phyloP scores from a whole-genome alignment of 2,329 filamentous ascomycete genomes.

The Verticillium nonalfalfae region DNA sequence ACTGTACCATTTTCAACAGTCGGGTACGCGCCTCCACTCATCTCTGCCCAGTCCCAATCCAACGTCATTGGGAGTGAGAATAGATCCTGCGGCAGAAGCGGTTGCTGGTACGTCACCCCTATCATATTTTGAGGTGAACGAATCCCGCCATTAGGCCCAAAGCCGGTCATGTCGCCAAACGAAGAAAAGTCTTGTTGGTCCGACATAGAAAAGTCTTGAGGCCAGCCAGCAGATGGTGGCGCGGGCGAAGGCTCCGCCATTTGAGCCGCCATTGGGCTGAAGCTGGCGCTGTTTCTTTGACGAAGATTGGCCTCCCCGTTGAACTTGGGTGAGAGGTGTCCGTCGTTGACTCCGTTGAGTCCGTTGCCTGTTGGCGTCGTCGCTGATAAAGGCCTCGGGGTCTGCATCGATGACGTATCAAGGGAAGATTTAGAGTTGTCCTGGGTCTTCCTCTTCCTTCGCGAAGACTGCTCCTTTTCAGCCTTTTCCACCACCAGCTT shows the following conservation, averaged over 20 bases:
- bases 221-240: slow-evolving; percentile 37
- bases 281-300: slow-evolving; percentile 5
- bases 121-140: slow-evolving; percentile 26
- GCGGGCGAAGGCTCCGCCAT: slow-evolving; percentile 38
- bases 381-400: slow-evolving; percentile 20
- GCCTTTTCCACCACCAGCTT: slow-evolving; percentile 85
- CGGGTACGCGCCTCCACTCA: slow-evolving; percentile 59
- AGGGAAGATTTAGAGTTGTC: slow-evolving; percentile 14
- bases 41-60: slow-evolving; percentile 77
- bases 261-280: slow-evolving; percentile 29
- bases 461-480: slow-evolving; percentile 73
- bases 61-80: slow-evolving; percentile 96
- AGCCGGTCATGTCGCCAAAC: slow-evolving; percentile 39
- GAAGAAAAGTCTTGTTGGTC: slow-evolving; percentile 31
- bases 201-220: slow-evolving; percentile 34
- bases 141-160: slow-evolving; percentile 24
- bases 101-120: slow-evolving; percentile 59
- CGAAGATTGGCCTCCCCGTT: slow-evolving; percentile 10
- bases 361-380: slow-evolving; percentile 19
- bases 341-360: slow-evolving; percentile 11
- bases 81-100: slow-evolving; percentile 84
- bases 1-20: slow-evolving; percentile 58
- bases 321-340: slow-evolving; percentile 10
- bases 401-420: slow-evolving; percentile 13
- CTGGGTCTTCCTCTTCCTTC: slow-evolving; percentile 74